A percentile compares a stretch with the other conserved stretches of the same genome.
Conservation (phyloP, 345 rosid genomes). For the Rhodomyrtus tomentosa region DNA sequence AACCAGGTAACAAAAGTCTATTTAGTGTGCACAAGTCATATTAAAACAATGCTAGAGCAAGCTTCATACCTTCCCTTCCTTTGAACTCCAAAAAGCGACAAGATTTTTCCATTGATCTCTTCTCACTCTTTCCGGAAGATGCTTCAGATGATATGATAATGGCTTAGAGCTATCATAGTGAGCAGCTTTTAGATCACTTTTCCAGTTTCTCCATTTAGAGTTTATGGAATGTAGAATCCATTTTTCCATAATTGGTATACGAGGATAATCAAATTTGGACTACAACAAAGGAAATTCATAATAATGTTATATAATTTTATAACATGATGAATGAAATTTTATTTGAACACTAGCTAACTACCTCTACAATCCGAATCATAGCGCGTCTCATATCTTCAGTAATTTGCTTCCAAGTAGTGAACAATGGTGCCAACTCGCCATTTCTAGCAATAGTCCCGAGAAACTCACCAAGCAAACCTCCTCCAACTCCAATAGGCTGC, state of each 20-base stretch:
- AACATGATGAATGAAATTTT: not conserved
- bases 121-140: not conserved
- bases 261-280: not conserved
- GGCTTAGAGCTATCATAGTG: not conserved
- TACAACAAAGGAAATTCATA: not conserved
- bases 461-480: not conserved
- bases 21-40: not conserved
- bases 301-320: not conserved
- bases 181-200: not conserved
- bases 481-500: not conserved
- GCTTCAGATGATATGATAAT: not conserved
- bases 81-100: not conserved
- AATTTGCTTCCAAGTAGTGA: not conserved
- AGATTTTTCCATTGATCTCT: not conserved
- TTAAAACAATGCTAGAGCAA: not conserved
- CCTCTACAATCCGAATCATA: not conserved
- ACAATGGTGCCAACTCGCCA: not conserved
- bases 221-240: not conserved
- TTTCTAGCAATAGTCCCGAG: not conserved
- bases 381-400: not conserved
- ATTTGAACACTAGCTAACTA: not conserved
- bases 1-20: not conserved
- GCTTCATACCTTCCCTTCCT: not conserved
- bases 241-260: not conserved
- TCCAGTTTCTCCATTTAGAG: conserved; percentile 3